Percentiles rank a stretch among this genome's conserved stretches.
Evolutionary conservation across 805 yeast genomes (phyloP).

Genomic region (Schizosaccharomyces octosporus): DNA sequence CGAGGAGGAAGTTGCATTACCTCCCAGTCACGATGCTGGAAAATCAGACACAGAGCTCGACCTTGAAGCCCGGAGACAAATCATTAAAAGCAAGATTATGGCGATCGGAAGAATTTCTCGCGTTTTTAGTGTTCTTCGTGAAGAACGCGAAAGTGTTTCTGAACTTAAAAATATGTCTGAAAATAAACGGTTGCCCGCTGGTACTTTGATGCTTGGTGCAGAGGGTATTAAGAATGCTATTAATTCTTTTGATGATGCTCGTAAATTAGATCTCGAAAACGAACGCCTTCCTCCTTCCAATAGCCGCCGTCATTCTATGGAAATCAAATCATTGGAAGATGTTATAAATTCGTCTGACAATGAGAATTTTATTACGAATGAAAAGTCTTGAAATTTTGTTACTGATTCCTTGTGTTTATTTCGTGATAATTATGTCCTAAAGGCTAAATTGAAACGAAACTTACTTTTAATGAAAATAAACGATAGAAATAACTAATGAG

Average conservation of each 20-base stretch:
- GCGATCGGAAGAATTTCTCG: slow-evolving; percentile 93
- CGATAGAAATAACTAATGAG: too few species aligned
- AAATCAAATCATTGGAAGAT: background rate
- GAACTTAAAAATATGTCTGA: slow-evolving; percentile 40
- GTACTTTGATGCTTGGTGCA: slow-evolving; percentile 58
- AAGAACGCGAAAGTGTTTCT: slow-evolving; percentile 66
- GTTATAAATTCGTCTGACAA: background rate
- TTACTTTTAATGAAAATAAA: too few species aligned
- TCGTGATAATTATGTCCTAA: too few species aligned
- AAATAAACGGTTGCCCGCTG: slow-evolving; percentile 65
- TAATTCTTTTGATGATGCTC: slow-evolving; percentile 58
- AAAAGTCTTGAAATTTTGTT: too few species aligned
- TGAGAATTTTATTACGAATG: background rate
- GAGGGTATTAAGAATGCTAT: slow-evolving; percentile 54
- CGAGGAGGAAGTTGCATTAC: background rate
- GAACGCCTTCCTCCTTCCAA: slow-evolving; percentile 68
- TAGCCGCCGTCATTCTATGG: background rate
- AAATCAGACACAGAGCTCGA: slow-evolving; percentile 10
- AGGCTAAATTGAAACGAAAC: too few species aligned
- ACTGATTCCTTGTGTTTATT: too few species aligned
- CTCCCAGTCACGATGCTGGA: slow-evolving; percentile 5
- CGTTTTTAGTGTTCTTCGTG: slow-evolving; percentile 70
- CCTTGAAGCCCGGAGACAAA: slow-evolving; percentile 18
- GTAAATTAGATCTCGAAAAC: slow-evolving; percentile 50
- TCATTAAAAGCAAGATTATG: slow-evolving; percentile 62